Evolutionary conservation across 1,139 yeast species (phyloP), one percentile per base, ranked within the genome.

Genomic region (Blastobotrys persicus): DNA sequence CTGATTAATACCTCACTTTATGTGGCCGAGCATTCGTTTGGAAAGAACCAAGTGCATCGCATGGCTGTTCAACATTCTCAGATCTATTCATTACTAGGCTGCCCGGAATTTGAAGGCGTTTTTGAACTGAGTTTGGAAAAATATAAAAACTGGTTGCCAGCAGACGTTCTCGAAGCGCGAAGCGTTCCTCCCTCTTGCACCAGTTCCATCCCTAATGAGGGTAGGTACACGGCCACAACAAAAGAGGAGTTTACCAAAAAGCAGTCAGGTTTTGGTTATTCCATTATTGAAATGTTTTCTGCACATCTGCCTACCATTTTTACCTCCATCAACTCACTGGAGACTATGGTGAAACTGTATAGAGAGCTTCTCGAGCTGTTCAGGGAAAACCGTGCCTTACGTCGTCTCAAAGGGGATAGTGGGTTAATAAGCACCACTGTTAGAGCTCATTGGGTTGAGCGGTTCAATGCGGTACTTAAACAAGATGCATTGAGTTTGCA

Each of bases 131-230:
- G 85, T 78, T 68, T 87, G 91, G 47, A 79, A 85, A 65, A 87
- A 76, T 54, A 86, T 83, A 62, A 80, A 81, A 57, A 76, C 71
- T 40, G 95, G 95, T 70, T 88, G 89, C 81, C 91, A 83, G 69
- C 85, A 82, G 1, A 92, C 83, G 60, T 95, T 88, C 58, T 83
- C 75, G 60, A 84, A 83, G 71, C 86, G 81, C 72, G 58, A 6
- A 55, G 60, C n/a, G 47, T 60, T 13, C 65, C 65, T 4, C 47
- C 28, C 9, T 23, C 28, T 5, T 26, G 7, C 35, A 39, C 7
- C 55, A 59, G 33, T 31, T 42, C n/a, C 42, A 47, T 16, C 46
- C 44, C 18, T 19, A 49, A 51, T 5, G 43, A 40, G 6, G 54
- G 53, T 17, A 37, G 49, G n/a, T 46, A 55, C 1, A 42, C 49